phyloP scores from a whole-genome alignment of 371 early-diverging fungal genomes.

The Mucor indicus region DNA sequence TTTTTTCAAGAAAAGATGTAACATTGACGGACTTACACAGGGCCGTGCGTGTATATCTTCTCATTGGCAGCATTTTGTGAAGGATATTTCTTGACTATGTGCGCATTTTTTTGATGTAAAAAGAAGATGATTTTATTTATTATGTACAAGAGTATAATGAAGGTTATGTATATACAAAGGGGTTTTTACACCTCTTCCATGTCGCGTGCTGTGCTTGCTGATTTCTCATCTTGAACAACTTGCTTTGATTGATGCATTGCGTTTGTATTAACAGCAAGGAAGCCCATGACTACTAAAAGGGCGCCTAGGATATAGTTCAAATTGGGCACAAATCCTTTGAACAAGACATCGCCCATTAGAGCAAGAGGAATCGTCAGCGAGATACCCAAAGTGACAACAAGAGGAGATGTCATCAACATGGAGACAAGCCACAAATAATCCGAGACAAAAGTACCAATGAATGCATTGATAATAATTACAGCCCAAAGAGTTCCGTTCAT shows the following conservation, averaged over 20 bases:
- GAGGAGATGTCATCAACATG: slow-evolving; percentile 75
- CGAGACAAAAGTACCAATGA: slow-evolving; percentile 76
- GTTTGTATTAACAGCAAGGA: slow-evolving; percentile 61
- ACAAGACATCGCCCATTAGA: slow-evolving; percentile 67
- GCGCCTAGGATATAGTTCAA: slow-evolving; percentile 68
- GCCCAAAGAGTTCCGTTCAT: slow-evolving; percentile 43
- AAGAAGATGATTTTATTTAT: too few relatives aligned
- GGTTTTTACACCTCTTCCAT: too few relatives aligned
- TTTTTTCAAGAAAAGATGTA: too few relatives aligned
- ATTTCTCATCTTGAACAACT: too few relatives aligned
- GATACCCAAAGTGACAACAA: slow-evolving; percentile 72
- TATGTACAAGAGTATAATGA: too few relatives aligned
- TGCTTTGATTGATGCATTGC: slow-evolving; percentile 37
- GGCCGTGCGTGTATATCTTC: too few relatives aligned
- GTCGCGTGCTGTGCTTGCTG: too few relatives aligned
- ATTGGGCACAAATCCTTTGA: slow-evolving; percentile 57
- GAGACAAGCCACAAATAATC: slow-evolving; percentile 77
- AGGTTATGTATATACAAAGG: too few relatives aligned
- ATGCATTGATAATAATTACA: slow-evolving; percentile 65
- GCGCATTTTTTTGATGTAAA: too few relatives aligned
- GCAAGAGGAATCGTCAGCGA: slow-evolving; percentile 79
- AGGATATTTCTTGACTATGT: too few relatives aligned
- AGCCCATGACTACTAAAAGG: slow-evolving; percentile 63
- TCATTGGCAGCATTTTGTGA: too few relatives aligned
- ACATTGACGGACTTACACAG: too few relatives aligned